Evolutionary conservation across 768 basidiomycete genomes (phyloP).

Genomic region (Lyophyllum semitale): DNA sequence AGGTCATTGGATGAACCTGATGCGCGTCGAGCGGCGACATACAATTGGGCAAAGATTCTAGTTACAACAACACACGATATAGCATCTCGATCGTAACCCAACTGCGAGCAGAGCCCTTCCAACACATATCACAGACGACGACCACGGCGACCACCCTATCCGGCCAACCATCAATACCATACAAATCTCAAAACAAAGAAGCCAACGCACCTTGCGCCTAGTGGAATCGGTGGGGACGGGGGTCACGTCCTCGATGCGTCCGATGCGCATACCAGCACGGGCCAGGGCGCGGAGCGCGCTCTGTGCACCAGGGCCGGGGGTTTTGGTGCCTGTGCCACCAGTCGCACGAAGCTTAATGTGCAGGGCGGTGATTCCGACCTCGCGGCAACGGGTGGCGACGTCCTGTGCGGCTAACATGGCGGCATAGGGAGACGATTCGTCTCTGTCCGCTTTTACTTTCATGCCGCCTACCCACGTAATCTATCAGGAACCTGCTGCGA

Average conservation of each 20-base stretch:
- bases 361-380: constrained; percentile 97
- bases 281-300: constrained; percentile 97
- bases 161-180: neutral
- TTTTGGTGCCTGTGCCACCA: constrained; percentile 98
- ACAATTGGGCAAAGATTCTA: constrained; percentile 38
- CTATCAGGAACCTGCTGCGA: neutral
- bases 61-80: constrained; percentile 26
- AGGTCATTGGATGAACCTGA: constrained; percentile 59
- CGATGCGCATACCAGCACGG: constrained; percentile 97
- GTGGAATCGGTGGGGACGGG: constrained; percentile 97
- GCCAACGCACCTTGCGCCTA: constrained; percentile 79
- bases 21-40: constrained; percentile 91
- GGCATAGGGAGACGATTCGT: constrained; percentile 97
- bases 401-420: constrained; percentile 99
- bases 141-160: constrained; percentile 97
- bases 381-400: constrained; percentile 93
- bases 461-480: constrained; percentile 70
- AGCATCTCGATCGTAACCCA: constrained; percentile 14
- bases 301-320: constrained; percentile 98
- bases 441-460: constrained; percentile 99
- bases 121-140: constrained; percentile 72
- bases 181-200: neutral
- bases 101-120: constrained; percentile 14
- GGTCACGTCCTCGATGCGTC: constrained; percentile 97
- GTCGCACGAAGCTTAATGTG: constrained; percentile 99